Conservation (phyloP, 495 filamentous ascomycete species). For the Neurospora sublineolata region DNA sequence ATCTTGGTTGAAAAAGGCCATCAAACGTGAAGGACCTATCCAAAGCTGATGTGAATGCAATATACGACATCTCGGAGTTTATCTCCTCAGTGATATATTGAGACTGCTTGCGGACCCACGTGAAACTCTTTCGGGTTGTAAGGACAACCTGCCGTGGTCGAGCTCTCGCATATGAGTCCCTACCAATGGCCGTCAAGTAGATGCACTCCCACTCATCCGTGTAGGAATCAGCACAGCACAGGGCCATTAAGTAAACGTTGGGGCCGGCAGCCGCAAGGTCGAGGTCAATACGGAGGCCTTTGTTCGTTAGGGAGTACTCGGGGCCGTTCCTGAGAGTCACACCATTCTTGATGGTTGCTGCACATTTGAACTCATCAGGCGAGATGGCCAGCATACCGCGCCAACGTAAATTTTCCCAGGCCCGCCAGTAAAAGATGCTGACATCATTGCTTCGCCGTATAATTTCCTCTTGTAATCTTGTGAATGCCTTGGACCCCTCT, state of each 20-base stretch:
- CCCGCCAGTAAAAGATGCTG: slow-evolving; percentile 12
- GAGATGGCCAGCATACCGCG: neutral
- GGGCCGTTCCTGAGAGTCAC: neutral
- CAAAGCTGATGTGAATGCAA: neutral
- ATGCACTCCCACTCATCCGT: neutral
- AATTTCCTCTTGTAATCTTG: slow-evolving; percentile 19
- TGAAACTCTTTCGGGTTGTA: neutral
- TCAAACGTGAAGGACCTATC: neutral
- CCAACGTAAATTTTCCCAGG: neutral
- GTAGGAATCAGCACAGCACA: neutral
- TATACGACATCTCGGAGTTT: neutral
- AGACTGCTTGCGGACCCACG: neutral
- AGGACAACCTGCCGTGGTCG: neutral
- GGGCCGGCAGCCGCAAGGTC: neutral
- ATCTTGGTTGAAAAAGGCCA: neutral
- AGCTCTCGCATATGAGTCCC: neutral
- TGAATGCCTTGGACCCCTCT: slow-evolving; percentile 16
- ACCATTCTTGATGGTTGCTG: neutral
- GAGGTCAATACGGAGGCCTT: neutral
- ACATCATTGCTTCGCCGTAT: slow-evolving; percentile 9
- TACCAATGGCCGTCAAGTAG: neutral
- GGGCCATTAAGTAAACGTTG: neutral
- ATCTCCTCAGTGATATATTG: neutral
- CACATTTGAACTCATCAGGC: neutral
- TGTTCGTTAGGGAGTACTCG: neutral